Evolutionary conservation across 345 rosid genomes (phyloP).

Genomic region (Linum tenue): DNA sequence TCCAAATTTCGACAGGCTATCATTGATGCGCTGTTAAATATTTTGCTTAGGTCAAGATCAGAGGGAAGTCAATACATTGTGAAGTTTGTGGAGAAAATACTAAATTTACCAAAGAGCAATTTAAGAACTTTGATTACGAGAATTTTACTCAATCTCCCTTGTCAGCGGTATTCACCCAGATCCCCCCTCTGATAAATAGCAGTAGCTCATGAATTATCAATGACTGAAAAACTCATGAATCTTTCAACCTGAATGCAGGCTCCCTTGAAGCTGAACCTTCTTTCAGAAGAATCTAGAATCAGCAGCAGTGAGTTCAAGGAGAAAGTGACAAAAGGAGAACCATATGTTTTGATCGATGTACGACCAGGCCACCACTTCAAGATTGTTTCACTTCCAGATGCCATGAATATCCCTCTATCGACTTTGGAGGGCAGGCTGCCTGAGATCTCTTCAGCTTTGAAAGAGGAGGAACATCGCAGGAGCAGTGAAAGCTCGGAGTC

Average conservation of each 20-base stretch:
- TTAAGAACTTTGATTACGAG: constrained; percentile 75
- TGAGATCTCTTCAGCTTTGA: constrained; percentile 52
- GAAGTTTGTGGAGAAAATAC: constrained; percentile 68
- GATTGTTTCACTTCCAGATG: constrained; percentile 75
- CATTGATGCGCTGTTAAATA: constrained; percentile 3
- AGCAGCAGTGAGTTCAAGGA: constrained; percentile 48
- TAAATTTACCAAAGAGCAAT: constrained; percentile 40
- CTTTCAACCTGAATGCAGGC: constrained; percentile 28
- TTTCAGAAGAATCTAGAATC: constrained; percentile 50
- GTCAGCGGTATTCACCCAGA: constrained; percentile 29
- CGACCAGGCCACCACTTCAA: constrained; percentile 77
- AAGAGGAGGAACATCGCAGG: constrained; percentile 31
- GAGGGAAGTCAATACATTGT: constrained; percentile 65
- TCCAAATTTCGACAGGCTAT: not conserved
- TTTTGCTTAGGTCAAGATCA: constrained; percentile 60
- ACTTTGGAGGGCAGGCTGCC: constrained; percentile 52
- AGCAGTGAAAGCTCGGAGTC: constrained; percentile 13
- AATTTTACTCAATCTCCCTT: constrained; percentile 74
- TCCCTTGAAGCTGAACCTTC: constrained; percentile 50
- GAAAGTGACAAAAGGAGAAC: constrained; percentile 38
- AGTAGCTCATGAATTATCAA: no score
- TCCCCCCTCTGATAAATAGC: not conserved
- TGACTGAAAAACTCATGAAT: not conserved
- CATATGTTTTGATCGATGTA: constrained; percentile 61
- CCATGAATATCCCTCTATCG: constrained; percentile 62